phyloP scores from a whole-genome alignment of 78 protist species.

The Cavenderia fasciculata region DNA sequence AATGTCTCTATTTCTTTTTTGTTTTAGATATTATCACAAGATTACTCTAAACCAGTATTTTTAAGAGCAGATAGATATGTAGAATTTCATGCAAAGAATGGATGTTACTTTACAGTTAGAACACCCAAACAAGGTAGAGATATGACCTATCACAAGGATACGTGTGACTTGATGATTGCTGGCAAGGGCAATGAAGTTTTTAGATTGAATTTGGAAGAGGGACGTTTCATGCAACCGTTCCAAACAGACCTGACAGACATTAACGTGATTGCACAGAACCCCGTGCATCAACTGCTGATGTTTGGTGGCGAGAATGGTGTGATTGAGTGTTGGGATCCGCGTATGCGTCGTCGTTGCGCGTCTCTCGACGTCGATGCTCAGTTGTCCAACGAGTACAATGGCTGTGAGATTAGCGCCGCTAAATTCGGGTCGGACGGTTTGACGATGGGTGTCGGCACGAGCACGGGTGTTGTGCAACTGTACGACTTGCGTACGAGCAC shows the following conservation, averaged over 20 bases:
- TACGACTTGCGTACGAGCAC: constrained; percentile 91
- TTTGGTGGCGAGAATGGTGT: constrained; percentile 82
- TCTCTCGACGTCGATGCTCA: constrained; percentile 41
- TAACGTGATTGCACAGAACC: constrained; percentile 74
- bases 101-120: constrained; percentile 86
- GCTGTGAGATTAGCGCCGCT: constrained; percentile 50
- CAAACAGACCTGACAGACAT: constrained; percentile 8
- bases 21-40: constrained; percentile 87
- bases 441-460: constrained; percentile 89
- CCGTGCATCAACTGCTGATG: constrained; percentile 73
- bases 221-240: constrained; percentile 90
- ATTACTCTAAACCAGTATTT: constrained; percentile 93
- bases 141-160: constrained; percentile 86
- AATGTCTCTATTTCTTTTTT: background rate
- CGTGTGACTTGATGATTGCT: constrained; percentile 84
- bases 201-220: constrained; percentile 92
- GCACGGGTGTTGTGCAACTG: constrained; percentile 86
- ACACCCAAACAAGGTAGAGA: constrained; percentile 94
- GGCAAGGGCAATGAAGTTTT: constrained; percentile 73
- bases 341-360: constrained; percentile 31
- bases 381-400: constrained; percentile 7
- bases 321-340: constrained; percentile 88
- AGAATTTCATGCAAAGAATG: constrained; percentile 95
- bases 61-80: constrained; percentile 89
- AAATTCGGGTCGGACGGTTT: constrained; percentile 84